Percentiles rank a stretch among this genome's conserved stretches.
Conservation (phyloP, 2,329 filamentous ascomycete species). For the Kalmusia sp. region DNA sequence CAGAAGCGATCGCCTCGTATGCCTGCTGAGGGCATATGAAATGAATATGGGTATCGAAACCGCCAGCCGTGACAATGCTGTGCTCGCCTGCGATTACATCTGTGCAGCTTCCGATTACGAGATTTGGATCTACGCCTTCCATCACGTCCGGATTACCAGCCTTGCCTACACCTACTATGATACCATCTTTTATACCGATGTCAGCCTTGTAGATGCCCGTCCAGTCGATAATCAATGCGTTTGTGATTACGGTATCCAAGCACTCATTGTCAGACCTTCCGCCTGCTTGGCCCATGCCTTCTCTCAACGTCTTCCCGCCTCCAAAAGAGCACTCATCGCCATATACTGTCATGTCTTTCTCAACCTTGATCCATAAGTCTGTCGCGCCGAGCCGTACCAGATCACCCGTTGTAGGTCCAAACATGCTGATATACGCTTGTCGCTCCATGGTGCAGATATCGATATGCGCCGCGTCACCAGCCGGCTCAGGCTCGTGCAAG, state of each 20-base stretch:
- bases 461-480: constrained; percentile 61
- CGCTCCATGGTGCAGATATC: constrained; percentile 76
- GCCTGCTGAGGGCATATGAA: constrained; percentile 95
- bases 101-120: constrained; percentile 87
- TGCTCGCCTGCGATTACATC: constrained; percentile 92
- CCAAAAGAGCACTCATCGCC: constrained; percentile 97
- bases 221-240: constrained; percentile 90
- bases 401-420: constrained; percentile 90
- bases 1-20: constrained; percentile 80
- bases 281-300: constrained; percentile 94
- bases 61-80: constrained; percentile 89
- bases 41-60: constrained; percentile 89
- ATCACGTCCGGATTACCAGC: constrained; percentile 97
- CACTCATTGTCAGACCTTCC: constrained; percentile 75
- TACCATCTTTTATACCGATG: constrained; percentile 87
- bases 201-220: constrained; percentile 95
- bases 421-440: constrained; percentile 83
- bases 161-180: constrained; percentile 90
- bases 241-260: constrained; percentile 86
- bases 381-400: constrained; percentile 81
- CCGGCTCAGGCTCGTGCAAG: constrained; percentile 74
- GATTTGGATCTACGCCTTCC: constrained; percentile 78
- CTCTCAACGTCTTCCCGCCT: constrained; percentile 89
- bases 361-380: constrained; percentile 88
- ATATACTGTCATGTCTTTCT: constrained; percentile 82